phyloP scores from a whole-genome alignment of 306 rosid genomes.

The Crataegus laevigata region DNA sequence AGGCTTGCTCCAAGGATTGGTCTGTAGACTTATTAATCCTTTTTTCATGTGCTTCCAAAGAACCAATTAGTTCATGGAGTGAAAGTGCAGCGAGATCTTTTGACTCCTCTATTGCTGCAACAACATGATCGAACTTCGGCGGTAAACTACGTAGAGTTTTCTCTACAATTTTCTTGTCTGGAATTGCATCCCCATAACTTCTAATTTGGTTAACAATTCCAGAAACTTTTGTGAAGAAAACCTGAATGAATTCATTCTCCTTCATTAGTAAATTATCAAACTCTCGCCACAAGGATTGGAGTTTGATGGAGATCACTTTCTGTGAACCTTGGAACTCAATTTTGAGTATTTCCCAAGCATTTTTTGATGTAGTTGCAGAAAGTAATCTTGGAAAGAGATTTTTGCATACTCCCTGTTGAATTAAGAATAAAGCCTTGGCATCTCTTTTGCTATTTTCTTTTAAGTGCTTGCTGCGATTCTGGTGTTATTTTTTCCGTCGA shows the following conservation, averaged over 20 bases:
- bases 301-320: background rate
- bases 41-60: background rate
- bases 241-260: background rate
- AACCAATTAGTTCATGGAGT: background rate
- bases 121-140: background rate
- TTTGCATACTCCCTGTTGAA: background rate
- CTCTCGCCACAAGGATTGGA: background rate
- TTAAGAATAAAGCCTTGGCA: background rate
- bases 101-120: background rate
- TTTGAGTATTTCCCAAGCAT: background rate
- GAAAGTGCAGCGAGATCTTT: background rate
- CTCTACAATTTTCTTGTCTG: background rate
- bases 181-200: background rate
- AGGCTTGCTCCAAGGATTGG: background rate
- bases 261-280: background rate
- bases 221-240: background rate
- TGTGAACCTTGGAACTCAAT: background rate
- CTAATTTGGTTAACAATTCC: background rate
- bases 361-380: background rate
- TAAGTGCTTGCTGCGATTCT: background rate
- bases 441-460: background rate
- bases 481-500: background rate
- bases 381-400: background rate
- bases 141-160: background rate
- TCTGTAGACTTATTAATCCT: background rate